These are phyloP conservation scores for Chimonanthus praecox DNA, from an alignment of 164 flowering plant species.

Conservation along the genomic window DNA sequence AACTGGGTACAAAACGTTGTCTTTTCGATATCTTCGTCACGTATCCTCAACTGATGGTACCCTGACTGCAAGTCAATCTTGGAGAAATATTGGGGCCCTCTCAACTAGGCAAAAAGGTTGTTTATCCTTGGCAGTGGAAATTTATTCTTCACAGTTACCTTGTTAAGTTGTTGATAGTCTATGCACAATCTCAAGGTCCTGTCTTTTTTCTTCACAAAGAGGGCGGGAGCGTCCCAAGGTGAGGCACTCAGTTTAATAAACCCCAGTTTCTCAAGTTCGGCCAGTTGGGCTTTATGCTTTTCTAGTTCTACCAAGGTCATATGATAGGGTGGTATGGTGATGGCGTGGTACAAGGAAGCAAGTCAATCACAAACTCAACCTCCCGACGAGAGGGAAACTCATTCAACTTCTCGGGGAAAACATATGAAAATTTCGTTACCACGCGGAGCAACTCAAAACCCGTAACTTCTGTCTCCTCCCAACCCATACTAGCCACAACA, in stretches of 20 bases:
- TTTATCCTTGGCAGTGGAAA: not conserved
- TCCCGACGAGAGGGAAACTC: not conserved
- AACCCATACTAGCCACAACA: too few species aligned
- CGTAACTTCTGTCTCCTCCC: too few species aligned
- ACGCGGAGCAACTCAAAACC: too few species aligned
- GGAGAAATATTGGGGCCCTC: too few species aligned
- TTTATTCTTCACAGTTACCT: constrained; percentile 6
- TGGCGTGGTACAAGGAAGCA: not conserved
- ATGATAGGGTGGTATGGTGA: not conserved
- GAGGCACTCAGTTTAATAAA: constrained; percentile 3
- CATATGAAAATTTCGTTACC: too few species aligned
- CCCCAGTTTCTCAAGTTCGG: not conserved
- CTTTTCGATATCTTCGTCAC: not conserved
- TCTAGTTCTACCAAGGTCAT: not conserved
- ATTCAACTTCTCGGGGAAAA: too few species aligned
- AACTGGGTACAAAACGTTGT: too few species aligned
- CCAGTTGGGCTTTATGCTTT: too few species aligned
- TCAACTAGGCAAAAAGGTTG: too few species aligned
- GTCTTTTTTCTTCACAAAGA: constrained; percentile 18
- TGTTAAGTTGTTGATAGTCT: not conserved
- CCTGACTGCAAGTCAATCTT: too few species aligned
- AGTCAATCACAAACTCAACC: not conserved
- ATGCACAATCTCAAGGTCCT: not conserved
- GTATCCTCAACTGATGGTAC: not conserved
- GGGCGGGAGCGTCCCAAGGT: constrained; percentile 8